Evolutionary conservation across 106 monocot species (phyloP).

Genomic region (Posidonia australis): DNA sequence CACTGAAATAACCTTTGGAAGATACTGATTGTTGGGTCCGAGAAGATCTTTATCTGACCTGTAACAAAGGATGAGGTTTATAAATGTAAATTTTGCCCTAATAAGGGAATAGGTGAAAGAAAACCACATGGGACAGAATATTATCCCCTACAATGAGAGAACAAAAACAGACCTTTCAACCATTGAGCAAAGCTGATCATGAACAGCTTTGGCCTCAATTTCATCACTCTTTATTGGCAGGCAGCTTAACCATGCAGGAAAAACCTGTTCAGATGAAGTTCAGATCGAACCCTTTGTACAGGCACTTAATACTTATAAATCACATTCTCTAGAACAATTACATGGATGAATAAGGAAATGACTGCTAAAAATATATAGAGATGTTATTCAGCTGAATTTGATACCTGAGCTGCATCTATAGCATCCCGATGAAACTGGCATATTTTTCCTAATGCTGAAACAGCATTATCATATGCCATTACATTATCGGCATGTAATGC

Average conservation of each 20-base stretch:
- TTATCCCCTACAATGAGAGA: not conserved
- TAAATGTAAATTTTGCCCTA: not conserved
- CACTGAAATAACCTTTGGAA: conserved; percentile 70
- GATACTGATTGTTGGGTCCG: conserved; percentile 78
- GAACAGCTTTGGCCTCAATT: conserved; percentile 93
- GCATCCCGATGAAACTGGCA: conserved; percentile 69
- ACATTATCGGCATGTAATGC: conserved; percentile 66
- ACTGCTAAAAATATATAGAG: not conserved
- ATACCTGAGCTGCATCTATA: conserved; percentile 82
- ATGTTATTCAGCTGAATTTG: not conserved
- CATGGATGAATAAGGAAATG: not conserved
- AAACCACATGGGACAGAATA: not conserved
- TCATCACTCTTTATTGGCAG: conserved; percentile 83
- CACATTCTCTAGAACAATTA: not conserved
- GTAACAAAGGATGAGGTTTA: not conserved
- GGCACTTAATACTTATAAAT: not conserved
- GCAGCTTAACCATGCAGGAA: conserved; percentile 91
- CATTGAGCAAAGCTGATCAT: conserved; percentile 89
- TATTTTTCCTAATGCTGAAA: conserved; percentile 91
- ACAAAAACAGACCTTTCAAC: conserved; percentile 59
- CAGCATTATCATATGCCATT: conserved; percentile 97
- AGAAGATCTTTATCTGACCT: conserved; percentile 76
- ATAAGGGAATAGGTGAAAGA: not conserved
- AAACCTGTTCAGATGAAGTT: conserved; percentile 33
- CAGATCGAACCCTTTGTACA: not conserved